These are phyloP conservation scores for Calonectria pseudoreteaudii DNA, from an alignment of 2,329 filamentous ascomycete genomes.

Conservation along the genomic window DNA sequence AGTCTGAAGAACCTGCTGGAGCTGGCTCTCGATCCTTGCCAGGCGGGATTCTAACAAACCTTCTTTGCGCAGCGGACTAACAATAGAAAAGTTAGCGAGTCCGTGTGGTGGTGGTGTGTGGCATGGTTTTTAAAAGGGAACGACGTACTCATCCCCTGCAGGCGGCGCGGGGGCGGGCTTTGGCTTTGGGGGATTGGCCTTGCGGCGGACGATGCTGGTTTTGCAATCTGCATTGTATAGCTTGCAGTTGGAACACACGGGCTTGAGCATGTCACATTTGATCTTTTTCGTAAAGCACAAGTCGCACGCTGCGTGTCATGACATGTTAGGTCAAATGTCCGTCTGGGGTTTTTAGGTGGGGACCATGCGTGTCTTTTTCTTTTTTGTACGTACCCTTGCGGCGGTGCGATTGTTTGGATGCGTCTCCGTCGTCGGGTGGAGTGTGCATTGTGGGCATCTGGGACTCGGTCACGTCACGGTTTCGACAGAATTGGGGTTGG, in stretches of 20 bases:
- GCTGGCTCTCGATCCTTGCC: slow-evolving; percentile 46
- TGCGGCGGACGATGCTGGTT: slow-evolving; percentile 42
- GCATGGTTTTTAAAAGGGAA: neutral
- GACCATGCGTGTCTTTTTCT: neutral
- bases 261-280: slow-evolving; percentile 58
- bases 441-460: slow-evolving; percentile 10
- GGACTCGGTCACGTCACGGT: neutral
- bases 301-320: slow-evolving; percentile 50
- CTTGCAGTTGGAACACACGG: slow-evolving; percentile 56
- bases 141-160: slow-evolving; percentile 28
- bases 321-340: neutral
- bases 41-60: slow-evolving; percentile 41
- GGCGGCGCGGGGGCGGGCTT: slow-evolving; percentile 26
- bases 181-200: slow-evolving; percentile 35
- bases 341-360: neutral
- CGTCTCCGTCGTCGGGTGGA: slow-evolving; percentile 29
- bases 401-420: slow-evolving; percentile 31
- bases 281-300: slow-evolving; percentile 60
- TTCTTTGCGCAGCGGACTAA: neutral
- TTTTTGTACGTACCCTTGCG: slow-evolving; percentile 32
- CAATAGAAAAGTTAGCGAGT: neutral
- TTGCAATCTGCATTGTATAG: slow-evolving; percentile 55
- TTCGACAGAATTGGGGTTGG: neutral
- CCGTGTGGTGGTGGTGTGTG: neutral
- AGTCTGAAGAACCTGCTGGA: slow-evolving; percentile 46